These are phyloP conservation scores for Psidium friedrichsthalianum DNA, from an alignment of 345 rosid species.

Conservation along the genomic window DNA sequence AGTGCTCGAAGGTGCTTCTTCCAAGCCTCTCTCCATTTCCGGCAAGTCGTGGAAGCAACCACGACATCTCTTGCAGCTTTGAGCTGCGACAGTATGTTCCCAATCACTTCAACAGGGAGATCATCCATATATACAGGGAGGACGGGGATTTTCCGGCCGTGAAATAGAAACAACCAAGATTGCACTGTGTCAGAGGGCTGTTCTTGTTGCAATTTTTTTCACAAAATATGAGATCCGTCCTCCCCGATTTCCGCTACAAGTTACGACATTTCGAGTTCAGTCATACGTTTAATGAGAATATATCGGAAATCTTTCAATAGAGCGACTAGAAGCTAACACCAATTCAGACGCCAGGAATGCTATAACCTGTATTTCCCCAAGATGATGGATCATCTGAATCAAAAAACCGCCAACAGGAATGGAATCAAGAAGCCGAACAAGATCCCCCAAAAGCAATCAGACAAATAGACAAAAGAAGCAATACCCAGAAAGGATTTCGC, in stretches of 20 bases:
- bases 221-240: not conserved
- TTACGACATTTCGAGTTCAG: not conserved
- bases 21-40: slow-evolving; percentile 79
- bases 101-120: slow-evolving; percentile 84
- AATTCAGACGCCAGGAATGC: not conserved
- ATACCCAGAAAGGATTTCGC: not conserved
- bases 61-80: slow-evolving; percentile 77
- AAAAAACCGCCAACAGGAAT: not conserved
- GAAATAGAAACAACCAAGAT: not conserved
- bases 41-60: slow-evolving; percentile 71
- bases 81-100: slow-evolving; percentile 73
- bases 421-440: not conserved
- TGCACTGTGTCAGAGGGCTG: not conserved
- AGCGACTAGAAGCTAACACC: not conserved
- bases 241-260: not conserved
- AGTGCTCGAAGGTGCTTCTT: slow-evolving; percentile 57
- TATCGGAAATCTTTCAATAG: not conserved
- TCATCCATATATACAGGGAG: slow-evolving; percentile 36
- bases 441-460: not conserved
- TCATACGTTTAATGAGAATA: not conserved
- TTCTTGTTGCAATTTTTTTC: not conserved
- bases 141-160: not conserved
- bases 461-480: not conserved
- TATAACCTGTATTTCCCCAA: not conserved
- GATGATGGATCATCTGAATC: not conserved